These are phyloP conservation scores for Lactarius psammicola DNA, from an alignment of 768 basidiomycete genomes.

Conservation along the genomic window DNA sequence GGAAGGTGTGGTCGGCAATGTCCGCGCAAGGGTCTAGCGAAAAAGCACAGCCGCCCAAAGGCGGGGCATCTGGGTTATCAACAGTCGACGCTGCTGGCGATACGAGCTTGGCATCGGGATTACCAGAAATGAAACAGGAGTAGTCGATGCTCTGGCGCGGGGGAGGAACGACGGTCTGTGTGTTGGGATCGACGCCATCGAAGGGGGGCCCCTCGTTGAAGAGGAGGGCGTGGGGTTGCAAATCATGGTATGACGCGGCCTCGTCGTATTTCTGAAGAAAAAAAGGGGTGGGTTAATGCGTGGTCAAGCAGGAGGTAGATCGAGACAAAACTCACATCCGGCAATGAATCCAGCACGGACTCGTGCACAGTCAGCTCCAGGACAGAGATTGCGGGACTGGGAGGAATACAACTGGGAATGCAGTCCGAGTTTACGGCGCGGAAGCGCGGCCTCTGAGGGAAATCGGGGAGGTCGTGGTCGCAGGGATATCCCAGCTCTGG, in stretches of 20 bases:
- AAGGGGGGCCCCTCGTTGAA: not conserved
- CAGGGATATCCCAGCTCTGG: constrained; percentile 10
- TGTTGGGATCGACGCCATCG: constrained; percentile 8
- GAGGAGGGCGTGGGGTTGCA: constrained; percentile 4
- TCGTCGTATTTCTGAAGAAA: constrained; percentile 15
- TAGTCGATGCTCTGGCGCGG: constrained; percentile 13
- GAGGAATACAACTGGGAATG: constrained; percentile 7
- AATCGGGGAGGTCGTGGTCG: not conserved
- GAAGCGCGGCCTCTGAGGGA: constrained; percentile 14
- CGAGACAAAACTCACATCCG: constrained; percentile 4
- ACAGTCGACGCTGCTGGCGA: not conserved
- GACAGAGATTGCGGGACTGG: constrained; percentile 20
- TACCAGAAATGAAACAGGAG: constrained; percentile 12
- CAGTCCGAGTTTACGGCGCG: not conserved
- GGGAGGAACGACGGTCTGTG: not conserved
- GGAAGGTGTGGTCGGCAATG: not conserved
- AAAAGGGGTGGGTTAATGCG: not conserved
- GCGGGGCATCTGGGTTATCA: not conserved
- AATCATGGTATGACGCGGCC: constrained; percentile 13
- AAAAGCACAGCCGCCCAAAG: not conserved
- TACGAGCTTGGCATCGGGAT: constrained; percentile 20
- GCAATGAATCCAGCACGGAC: not conserved
- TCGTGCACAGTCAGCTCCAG: constrained; percentile 8
- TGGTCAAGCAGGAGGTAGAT: not conserved
- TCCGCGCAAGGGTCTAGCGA: not conserved